Evolutionary conservation across 768 basidiomycete species (phyloP).

Genomic region (Heimioporus sp.): DNA sequence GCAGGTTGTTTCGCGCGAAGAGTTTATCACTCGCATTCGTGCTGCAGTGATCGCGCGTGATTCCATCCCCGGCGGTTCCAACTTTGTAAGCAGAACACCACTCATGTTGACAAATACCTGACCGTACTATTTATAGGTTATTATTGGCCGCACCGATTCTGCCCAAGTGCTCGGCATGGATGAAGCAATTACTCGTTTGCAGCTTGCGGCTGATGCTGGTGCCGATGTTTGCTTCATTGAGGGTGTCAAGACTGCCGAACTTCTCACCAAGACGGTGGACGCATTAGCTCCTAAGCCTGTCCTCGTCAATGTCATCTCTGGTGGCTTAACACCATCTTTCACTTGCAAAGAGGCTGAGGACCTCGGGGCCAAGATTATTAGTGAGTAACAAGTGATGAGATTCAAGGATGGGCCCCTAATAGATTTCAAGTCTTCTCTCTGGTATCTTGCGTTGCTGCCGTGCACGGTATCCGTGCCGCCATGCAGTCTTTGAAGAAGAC

Average conservation of each 20-base stretch:
- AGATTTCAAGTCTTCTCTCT: constrained; percentile 61
- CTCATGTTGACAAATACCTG: not conserved
- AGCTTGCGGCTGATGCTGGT: constrained; percentile 69
- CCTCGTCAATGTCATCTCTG: constrained; percentile 78
- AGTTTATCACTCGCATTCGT: constrained; percentile 70
- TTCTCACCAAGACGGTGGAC: constrained; percentile 60
- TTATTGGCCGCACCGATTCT: constrained; percentile 76
- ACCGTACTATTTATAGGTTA: constrained; percentile 40
- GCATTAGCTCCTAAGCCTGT: constrained; percentile 74
- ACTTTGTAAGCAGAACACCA: constrained; percentile 51
- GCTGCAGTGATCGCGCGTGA: constrained; percentile 78
- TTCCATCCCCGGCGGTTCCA: constrained; percentile 69
- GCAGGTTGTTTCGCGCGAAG: constrained; percentile 78
- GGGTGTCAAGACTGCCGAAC: constrained; percentile 67
- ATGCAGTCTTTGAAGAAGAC: constrained; percentile 76
- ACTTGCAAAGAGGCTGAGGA: constrained; percentile 66
- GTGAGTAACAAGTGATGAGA: constrained; percentile 38
- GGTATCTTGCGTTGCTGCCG: constrained; percentile 72
- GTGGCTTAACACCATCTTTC: constrained; percentile 74
- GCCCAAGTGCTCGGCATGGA: constrained; percentile 81
- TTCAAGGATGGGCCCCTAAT: not conserved
- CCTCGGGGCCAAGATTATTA: constrained; percentile 75
- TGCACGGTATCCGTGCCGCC: constrained; percentile 76
- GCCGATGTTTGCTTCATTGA: constrained; percentile 84
- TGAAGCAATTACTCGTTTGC: constrained; percentile 62